Base-by-base conservation (phyloP, 768 basidiomycete species). In the Suillus cothurnatus region DNA sequence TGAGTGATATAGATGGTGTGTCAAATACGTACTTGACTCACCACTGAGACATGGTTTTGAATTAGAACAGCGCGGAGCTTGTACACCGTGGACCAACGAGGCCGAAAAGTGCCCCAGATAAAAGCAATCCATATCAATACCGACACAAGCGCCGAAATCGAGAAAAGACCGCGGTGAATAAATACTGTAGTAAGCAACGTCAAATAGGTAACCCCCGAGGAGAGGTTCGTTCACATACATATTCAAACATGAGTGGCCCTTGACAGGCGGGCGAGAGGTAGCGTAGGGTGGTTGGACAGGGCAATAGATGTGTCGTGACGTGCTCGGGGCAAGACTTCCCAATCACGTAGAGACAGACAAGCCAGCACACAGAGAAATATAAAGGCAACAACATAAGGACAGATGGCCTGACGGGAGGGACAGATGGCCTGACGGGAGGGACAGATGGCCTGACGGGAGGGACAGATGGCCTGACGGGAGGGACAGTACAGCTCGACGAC, bases 221-320 rank as follows among this genome's bases (percentile, higher is more conserved):
- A 69, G 73, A 73, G 73, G 72, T 75, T 76, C 73, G 71, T 76
- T 78, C 58, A 57, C 68, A 73, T 73, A 68, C 63, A 64, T 63
- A 65, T 67, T 63, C 71, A 64, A 62, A 28, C 31, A 61, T 49
- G 61, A 62, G 61, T 60, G 66, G 36, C 61, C 68, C 67, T 76
- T 71, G 62, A 70, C 64, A 28, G 26, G 64, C 50, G 12, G 52
- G 43, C 39, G 58, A 45, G 57, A 49, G 50, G 32, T 62, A 52
- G 41, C 38, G 36, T 39, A 60, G 41, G 23, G 59, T 55, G 65
- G 50, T 69, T 57, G 61, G 62, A 71, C 65, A 64, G 60, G 15
- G 69, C 53, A n/a, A n/a, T n/a, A n/a, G n/a, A n/a, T 32, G 23
- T 28, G 26, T 23, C 39, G 45, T 65, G 65, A 74, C 67, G 70